Evolutionary conservation across 1,284 basidiomycete species (phyloP), one percentile per base, ranked within the genome.

Genomic region (Puccinia triticina): DNA sequence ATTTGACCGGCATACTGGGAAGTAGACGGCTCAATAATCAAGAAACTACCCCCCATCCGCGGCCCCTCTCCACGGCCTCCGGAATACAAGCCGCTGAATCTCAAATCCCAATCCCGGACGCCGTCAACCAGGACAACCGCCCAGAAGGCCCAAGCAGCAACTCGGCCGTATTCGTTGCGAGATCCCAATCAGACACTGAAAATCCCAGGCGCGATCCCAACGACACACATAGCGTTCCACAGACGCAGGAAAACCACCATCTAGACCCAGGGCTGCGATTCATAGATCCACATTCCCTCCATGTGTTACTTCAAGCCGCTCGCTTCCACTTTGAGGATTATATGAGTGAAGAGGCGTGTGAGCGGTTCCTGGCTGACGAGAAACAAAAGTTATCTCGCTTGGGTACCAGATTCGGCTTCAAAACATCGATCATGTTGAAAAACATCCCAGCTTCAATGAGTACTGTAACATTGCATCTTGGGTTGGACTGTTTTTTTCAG

Each of bases 321-420:
- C 64, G n/a, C 1, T 67, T 67, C 64, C 64, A 67, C 32, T 67
- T 67, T 21, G 21, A 67, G 64, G 16, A 67, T 67, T 67, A 43
- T 16, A 34, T 67, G 64, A 67, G 64, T 40, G 34, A 67, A 37
- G 34, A 67, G 23, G 64, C 64, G 37, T 67, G 32, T 16, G 16
- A 67, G 32, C 37, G 64, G 37, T 67, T 37, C 16, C 18, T 12
- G 40, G 34, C 18, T 16, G 64, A 67, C 2, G 64, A 67, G 10
- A 37, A 67, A n/a, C 3, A 3, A n/a, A 67, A 67, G 64, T 37
- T 67, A 11, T 14, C 64, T 23, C 16, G n/a, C 16, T 43, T 67
- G 64, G 64, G 64, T 29, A n/a, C 2, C 12, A 37, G 64, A 37
- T 67, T 67, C 14, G 5, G 40, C 5, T 67, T 67, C 32, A 1